Percentiles rank a stretch among this genome's conserved stretches.
Conservation (phyloP, 192 early-diverging fungal species). For the Backusella mclennaniae region DNA sequence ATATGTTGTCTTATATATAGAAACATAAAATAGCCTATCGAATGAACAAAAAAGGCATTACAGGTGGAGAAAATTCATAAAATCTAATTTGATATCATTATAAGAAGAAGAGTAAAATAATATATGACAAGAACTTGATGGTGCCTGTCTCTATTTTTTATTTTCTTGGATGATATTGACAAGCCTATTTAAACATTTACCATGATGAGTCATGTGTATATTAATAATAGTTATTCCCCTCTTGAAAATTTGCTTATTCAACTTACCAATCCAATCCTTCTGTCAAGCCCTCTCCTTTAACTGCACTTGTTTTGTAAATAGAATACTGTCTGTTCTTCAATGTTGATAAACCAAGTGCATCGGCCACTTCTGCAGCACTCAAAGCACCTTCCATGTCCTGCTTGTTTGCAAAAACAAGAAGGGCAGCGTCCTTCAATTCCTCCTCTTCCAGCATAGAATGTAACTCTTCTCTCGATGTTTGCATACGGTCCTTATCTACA, state of each 20-base stretch:
- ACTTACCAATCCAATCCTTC: slow-evolving; percentile 92
- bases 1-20: not conserved
- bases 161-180: slow-evolving; percentile 49
- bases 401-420: slow-evolving; percentile 97
- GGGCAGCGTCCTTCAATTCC: slow-evolving; percentile 83
- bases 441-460: slow-evolving; percentile 94
- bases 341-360: slow-evolving; percentile 77
- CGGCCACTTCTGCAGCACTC: slow-evolving; percentile 85
- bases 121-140: not conserved
- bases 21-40: too few relatives aligned
- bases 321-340: slow-evolving; percentile 92
- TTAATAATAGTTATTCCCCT: not conserved
- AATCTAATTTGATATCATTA: not conserved
- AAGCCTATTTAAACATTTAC: slow-evolving; percentile 28
- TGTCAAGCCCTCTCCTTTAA: slow-evolving; percentile 91
- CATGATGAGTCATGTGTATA: not conserved
- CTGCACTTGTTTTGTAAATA: slow-evolving; percentile 91
- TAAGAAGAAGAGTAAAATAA: not conserved
- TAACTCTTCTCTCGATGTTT: slow-evolving; percentile 86
- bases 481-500: slow-evolving; percentile 86
- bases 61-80: too few relatives aligned
- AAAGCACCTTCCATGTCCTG: slow-evolving; percentile 97
- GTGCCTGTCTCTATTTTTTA: slow-evolving; percentile 21
- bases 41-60: too few relatives aligned
- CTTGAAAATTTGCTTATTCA: not conserved